phyloP scores from a whole-genome alignment of 1,284 basidiomycete species.

The Microbotryomycetes sp. region DNA sequence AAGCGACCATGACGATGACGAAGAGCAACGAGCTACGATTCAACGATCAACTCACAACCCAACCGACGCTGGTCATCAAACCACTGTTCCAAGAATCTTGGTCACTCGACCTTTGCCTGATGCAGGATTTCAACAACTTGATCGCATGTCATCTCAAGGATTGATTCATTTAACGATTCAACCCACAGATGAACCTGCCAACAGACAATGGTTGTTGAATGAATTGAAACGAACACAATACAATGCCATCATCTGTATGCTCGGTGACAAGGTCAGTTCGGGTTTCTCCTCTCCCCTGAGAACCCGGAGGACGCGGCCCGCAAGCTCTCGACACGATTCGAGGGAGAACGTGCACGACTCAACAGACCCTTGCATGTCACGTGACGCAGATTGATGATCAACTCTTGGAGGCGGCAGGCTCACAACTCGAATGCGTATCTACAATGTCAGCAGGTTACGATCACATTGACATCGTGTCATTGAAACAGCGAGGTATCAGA shows the following conservation, averaged over 20 bases:
- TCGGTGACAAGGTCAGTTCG: slow-evolving; percentile 59
- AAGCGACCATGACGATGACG: no score
- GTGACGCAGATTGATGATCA: slow-evolving; percentile 59
- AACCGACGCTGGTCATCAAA: no score
- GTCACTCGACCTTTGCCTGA: slow-evolving; percentile 62
- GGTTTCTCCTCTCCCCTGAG: not conserved
- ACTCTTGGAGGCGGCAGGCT: slow-evolving; percentile 59
- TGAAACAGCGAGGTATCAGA: slow-evolving; percentile 61
- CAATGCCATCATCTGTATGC: slow-evolving; percentile 58
- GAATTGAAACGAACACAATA: slow-evolving; percentile 56
- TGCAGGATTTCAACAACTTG: slow-evolving; percentile 48
- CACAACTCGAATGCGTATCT: slow-evolving; percentile 63
- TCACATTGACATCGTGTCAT: slow-evolving; percentile 63
- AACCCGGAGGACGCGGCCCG: not conserved
- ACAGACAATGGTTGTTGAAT: slow-evolving; percentile 69
- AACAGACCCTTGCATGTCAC: not conserved
- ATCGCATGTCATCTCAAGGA: slow-evolving; percentile 48
- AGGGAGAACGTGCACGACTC: not conserved
- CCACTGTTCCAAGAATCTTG: slow-evolving; percentile 58
- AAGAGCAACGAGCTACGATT: no score
- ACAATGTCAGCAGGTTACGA: slow-evolving; percentile 65
- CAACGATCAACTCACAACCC: no score
- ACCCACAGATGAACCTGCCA: slow-evolving; percentile 59
- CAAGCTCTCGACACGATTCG: not conserved
- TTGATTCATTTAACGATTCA: slow-evolving; percentile 53